Evolutionary conservation across 176 grass and related monocot genomes (phyloP), one percentile per base, ranked within the genome.

Genomic region (Chloris gayana): DNA sequence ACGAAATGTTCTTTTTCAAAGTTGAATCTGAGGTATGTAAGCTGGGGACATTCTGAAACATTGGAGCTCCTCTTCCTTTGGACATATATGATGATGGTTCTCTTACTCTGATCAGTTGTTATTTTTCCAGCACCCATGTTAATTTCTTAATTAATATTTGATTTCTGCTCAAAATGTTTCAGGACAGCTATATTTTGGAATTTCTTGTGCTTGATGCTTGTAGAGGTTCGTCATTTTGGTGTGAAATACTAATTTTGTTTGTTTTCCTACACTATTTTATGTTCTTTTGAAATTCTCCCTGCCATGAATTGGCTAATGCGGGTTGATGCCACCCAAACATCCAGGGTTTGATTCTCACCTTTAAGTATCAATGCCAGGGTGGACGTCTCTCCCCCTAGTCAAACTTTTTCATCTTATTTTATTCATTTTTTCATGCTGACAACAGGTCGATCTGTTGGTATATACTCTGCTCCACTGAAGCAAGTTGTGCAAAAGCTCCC

Each of bases 1-100:
- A 90, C 27, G 95, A 98, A 88, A 94, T 98, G 88, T 98, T 98
- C 76, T 98, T 94, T 76, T 94, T 94, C 87, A 98, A 93, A 91
- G 84, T 98, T 6, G 74, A 91, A 81, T 66, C 65, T 27, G 80
- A 80, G 92, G 95, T 98, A 83, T 83, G 84, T 87, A 68, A 79
- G 57, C 22, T 10, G 46, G 56, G 25, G 9, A 15, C 27, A 35
- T 75, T 61, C 37, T 46, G 38, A 3, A 42, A 72, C 78, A 49
- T 68, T 17, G 34, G 27, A 41, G 30, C 26, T 75, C 41, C 7
- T 60, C 34, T 64, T 65, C 50, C 32, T 70, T 82, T 73, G 31
- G 21, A 17, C 67, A 83, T 74, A 19, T 62, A 35, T 83, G 65
- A 50, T 42, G 61, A 57, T 75, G 88, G 22, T 78, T 83, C 62